These are phyloP conservation scores for Elsinoe perseae DNA, from an alignment of 2,329 filamentous ascomycete species.

Conservation along the genomic window DNA sequence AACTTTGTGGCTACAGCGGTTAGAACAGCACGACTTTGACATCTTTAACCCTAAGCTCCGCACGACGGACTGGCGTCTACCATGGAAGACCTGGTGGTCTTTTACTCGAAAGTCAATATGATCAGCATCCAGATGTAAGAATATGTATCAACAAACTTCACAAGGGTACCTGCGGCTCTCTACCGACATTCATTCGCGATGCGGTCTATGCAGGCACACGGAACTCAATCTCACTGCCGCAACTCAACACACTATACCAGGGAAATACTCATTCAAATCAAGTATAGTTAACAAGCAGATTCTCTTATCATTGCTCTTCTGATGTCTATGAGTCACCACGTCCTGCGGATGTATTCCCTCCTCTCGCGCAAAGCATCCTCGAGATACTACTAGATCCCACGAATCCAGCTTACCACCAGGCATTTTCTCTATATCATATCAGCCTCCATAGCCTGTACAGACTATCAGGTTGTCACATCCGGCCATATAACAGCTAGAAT, in stretches of 20 bases:
- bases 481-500: too few species aligned
- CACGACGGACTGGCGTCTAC: conserved; percentile 71
- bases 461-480: too few species aligned
- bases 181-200: neutral
- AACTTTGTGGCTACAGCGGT: conserved; percentile 64
- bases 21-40: conserved; percentile 81
- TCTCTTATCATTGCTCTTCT: neutral
- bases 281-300: neutral
- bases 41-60: conserved; percentile 59
- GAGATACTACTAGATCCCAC: too few species aligned
- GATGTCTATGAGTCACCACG: too few species aligned
- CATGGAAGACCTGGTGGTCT: conserved; percentile 65
- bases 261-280: neutral
- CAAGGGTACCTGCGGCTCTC: neutral
- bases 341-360: too few species aligned
- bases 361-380: too few species aligned
- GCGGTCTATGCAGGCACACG: neutral
- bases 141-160: neutral
- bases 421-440: too few species aligned
- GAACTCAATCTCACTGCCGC: neutral
- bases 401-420: too few species aligned
- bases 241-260: neutral
- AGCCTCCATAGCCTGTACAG: too few species aligned
- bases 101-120: conserved; percentile 48
- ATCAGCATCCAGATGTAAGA: conserved; percentile 11